A percentile compares a stretch with the other conserved stretches of the same genome.
phyloP scores from a whole-genome alignment of 2,329 filamentous ascomycete genomes.

The Exophiala oligosperma region DNA sequence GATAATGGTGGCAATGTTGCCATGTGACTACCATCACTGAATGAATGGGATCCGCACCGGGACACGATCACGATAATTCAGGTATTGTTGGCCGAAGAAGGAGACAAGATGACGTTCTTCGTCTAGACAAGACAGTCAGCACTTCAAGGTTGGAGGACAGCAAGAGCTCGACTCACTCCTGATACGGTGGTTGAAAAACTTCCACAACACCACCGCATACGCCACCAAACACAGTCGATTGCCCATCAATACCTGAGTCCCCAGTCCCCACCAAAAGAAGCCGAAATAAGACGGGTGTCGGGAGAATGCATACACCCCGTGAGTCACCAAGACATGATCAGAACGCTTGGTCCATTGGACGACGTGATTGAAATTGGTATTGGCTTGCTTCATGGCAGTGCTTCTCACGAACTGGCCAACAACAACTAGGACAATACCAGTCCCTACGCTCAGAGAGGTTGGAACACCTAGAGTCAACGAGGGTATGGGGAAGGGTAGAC shows the following conservation, averaged over 20 bases:
- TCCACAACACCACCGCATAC: slow-evolving; percentile 77
- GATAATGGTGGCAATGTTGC: neutral
- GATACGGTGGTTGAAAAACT: slow-evolving; percentile 78
- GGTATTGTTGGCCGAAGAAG: slow-evolving; percentile 85
- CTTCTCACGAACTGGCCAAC: slow-evolving; percentile 75
- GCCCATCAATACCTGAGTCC: slow-evolving; percentile 85
- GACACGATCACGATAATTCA: slow-evolving; percentile 69
- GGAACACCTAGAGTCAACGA: slow-evolving; percentile 37
- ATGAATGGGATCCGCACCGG: slow-evolving; percentile 81
- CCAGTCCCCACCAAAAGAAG: slow-evolving; percentile 98
- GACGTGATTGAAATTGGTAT: slow-evolving; percentile 82
- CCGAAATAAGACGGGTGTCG: slow-evolving; percentile 95
- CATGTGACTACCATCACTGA: slow-evolving; percentile 29
- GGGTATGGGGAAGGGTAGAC: slow-evolving; percentile 19
- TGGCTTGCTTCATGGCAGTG: slow-evolving; percentile 86
- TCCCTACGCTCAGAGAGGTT: slow-evolving; percentile 30
- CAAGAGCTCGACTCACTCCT: slow-evolving; percentile 47
- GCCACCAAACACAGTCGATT: slow-evolving; percentile 75
- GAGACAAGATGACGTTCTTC: slow-evolving; percentile 76
- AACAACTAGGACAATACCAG: slow-evolving; percentile 64
- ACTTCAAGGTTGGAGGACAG: slow-evolving; percentile 1
- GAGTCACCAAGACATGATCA: slow-evolving; percentile 78
- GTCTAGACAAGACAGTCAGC: slow-evolving; percentile 42
- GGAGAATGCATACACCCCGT: slow-evolving; percentile 72
- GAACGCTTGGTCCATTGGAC: slow-evolving; percentile 69